These are phyloP conservation scores for Auricularia sp. DNA, from an alignment of 768 basidiomycete genomes.

Conservation along the genomic window DNA sequence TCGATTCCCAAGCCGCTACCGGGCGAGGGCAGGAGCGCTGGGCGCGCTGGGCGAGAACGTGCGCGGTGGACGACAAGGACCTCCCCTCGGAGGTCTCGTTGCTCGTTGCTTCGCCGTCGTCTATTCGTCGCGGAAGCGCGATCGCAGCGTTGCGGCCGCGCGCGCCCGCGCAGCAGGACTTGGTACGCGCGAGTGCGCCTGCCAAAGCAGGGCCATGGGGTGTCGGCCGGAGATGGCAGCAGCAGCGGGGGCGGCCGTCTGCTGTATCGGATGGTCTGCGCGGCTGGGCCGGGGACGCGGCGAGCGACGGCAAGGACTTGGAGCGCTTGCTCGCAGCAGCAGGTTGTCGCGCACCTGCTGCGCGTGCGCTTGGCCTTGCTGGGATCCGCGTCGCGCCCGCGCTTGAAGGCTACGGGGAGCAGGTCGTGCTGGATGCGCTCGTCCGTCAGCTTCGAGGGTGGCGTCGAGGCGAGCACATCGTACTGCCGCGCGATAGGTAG, in stretches of 20 bases:
- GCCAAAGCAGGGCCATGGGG: slow-evolving; percentile 41
- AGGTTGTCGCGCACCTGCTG: slow-evolving; percentile 2
- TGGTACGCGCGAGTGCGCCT: slow-evolving; percentile 47
- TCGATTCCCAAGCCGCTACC: neutral
- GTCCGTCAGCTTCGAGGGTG: slow-evolving; percentile 45
- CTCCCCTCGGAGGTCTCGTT: slow-evolving; percentile 1
- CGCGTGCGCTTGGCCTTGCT: neutral
- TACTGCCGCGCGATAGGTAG: slow-evolving; percentile 74
- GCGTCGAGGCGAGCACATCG: slow-evolving; percentile 56
- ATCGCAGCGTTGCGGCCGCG: neutral
- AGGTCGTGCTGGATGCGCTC: slow-evolving; percentile 17
- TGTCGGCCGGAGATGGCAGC: neutral
- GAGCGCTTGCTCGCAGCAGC: slow-evolving; percentile 3
- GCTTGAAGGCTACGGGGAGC: neutral
- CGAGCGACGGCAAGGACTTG: neutral
- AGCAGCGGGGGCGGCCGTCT: neutral
- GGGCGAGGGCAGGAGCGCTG: neutral
- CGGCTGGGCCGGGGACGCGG: neutral
- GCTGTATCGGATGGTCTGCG: neutral
- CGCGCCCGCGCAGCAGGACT: neutral
- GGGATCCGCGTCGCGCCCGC: neutral
- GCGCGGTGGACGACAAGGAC: neutral
- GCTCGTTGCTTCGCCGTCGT: slow-evolving; percentile 1
- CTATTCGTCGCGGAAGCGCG: neutral
- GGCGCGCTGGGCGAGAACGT: neutral